Percentiles rank a stretch among this genome's conserved stretches.
phyloP scores from a whole-genome alignment of 164 flowering plant species.

The Piper betle region DNA sequence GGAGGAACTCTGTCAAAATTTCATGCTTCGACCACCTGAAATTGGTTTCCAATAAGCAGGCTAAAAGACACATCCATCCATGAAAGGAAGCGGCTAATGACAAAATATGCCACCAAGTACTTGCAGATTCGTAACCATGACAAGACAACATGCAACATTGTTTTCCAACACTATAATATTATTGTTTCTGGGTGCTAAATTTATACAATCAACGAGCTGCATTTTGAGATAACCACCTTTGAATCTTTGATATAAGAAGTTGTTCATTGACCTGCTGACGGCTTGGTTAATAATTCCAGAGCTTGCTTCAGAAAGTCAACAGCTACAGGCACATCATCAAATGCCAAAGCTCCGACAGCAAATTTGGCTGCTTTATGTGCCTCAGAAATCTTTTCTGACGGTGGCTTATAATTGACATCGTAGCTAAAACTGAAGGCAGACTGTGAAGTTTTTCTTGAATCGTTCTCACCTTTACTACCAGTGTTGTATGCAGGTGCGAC shows the following conservation, averaged over 20 bases:
- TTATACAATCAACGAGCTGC: too few species aligned
- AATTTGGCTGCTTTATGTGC: slow-evolving; percentile 99
- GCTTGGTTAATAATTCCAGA: slow-evolving; percentile 81
- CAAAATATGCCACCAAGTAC: too few species aligned
- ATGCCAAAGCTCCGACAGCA: slow-evolving; percentile 98
- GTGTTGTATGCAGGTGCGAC: slow-evolving; percentile 21
- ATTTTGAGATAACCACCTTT: too few species aligned
- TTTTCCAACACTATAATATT: too few species aligned
- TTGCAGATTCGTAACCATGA: too few species aligned
- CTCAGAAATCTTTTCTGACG: slow-evolving; percentile 84
- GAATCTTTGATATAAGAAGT: background rate
- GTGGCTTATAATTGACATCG: slow-evolving; percentile 65
- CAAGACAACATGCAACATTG: too few species aligned
- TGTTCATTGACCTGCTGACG: slow-evolving; percentile 53
- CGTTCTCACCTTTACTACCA: slow-evolving; percentile 17
- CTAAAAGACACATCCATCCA: too few species aligned
- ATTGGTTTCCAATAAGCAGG: too few species aligned
- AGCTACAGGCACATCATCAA: slow-evolving; percentile 82
- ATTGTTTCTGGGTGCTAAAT: too few species aligned
- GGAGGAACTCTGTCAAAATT: too few species aligned
- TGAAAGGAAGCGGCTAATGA: too few species aligned
- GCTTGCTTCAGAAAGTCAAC: slow-evolving; percentile 70
- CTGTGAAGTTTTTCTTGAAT: slow-evolving; percentile 14
- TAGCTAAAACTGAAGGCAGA: slow-evolving; percentile 33
- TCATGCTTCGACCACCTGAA: too few species aligned